phyloP scores from a whole-genome alignment of 2,329 filamentous ascomycete species.

The Phyllosticta paracitricarpa region DNA sequence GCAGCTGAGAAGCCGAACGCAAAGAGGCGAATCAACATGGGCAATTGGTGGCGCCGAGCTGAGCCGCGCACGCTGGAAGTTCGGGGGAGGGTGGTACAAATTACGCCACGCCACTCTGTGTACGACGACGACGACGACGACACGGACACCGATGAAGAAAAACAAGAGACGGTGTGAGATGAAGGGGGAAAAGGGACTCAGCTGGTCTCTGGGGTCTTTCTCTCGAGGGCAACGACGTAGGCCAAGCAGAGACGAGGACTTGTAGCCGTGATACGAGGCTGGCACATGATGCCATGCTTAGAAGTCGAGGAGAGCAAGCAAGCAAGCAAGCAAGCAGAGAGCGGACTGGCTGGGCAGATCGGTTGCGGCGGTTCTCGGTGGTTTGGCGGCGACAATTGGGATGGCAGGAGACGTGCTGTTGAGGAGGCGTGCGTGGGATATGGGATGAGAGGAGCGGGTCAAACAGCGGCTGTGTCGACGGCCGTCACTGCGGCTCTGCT shows the following conservation, averaged over 20 bases:
- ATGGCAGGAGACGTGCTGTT: background rate
- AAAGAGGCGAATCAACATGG: background rate
- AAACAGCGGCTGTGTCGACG: background rate
- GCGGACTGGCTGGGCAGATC: background rate
- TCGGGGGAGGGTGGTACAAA: background rate
- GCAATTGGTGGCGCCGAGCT: background rate
- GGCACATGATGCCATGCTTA: slow-evolving; percentile 5
- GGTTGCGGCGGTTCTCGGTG: background rate
- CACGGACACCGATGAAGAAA: background rate
- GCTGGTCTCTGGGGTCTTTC: background rate
- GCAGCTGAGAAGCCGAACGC: background rate
- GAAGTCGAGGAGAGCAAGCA: too few relatives aligned
- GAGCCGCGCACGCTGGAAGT: background rate
- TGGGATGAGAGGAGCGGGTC: background rate
- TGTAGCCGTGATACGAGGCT: slow-evolving; percentile 4
- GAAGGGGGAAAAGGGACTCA: background rate
- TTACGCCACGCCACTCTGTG: background rate
- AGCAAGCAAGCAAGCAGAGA: background rate
- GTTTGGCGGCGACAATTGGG: background rate
- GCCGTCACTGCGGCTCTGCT: slow-evolving; percentile 3
- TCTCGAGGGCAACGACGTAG: background rate
- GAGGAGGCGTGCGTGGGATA: background rate
- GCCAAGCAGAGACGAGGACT: slow-evolving; percentile 1
- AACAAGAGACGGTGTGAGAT: background rate
- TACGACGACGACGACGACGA: background rate